Evolutionary conservation across 2,329 filamentous ascomycete genomes (phyloP).

Genomic region (Fusarium camptoceras): DNA sequence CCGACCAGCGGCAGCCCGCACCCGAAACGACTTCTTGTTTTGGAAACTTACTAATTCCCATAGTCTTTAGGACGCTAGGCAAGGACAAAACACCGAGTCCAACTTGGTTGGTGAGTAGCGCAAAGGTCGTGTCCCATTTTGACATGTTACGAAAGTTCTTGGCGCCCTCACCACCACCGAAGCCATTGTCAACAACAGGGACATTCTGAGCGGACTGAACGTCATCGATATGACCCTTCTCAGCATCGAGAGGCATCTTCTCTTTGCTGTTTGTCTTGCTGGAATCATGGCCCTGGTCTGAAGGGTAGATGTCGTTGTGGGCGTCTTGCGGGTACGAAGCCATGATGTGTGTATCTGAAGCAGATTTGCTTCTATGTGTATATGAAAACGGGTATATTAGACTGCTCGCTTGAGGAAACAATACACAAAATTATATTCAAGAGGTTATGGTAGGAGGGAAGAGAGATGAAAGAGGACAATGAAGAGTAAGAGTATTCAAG

Average conservation of each 20-base stretch:
- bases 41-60: slow-evolving; percentile 67
- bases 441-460: neutral
- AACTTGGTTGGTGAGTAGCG: slow-evolving; percentile 52
- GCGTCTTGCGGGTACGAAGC: slow-evolving; percentile 32
- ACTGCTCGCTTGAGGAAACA: slow-evolving; percentile 12
- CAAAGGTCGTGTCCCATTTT: slow-evolving; percentile 51
- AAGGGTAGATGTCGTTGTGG: slow-evolving; percentile 43
- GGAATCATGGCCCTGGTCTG: slow-evolving; percentile 43
- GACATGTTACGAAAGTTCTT: slow-evolving; percentile 52
- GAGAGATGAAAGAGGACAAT: slow-evolving; percentile 2
- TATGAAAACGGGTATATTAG: neutral
- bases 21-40: neutral
- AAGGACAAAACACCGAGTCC: slow-evolving; percentile 70
- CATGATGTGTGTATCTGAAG: slow-evolving; percentile 32
- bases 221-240: slow-evolving; percentile 29
- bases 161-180: slow-evolving; percentile 46
- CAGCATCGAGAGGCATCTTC: slow-evolving; percentile 38
- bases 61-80: slow-evolving; percentile 75
- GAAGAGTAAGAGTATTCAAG: neutral
- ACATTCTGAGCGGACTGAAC: slow-evolving; percentile 34
- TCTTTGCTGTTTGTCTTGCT: slow-evolving; percentile 46
- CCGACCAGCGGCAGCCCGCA: neutral
- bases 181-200: slow-evolving; percentile 45
- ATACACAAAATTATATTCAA: neutral
- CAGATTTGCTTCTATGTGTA: neutral